Base-by-base conservation (phyloP, 1,284 basidiomycete genomes). In the Austroboletus rostrupii region DNA sequence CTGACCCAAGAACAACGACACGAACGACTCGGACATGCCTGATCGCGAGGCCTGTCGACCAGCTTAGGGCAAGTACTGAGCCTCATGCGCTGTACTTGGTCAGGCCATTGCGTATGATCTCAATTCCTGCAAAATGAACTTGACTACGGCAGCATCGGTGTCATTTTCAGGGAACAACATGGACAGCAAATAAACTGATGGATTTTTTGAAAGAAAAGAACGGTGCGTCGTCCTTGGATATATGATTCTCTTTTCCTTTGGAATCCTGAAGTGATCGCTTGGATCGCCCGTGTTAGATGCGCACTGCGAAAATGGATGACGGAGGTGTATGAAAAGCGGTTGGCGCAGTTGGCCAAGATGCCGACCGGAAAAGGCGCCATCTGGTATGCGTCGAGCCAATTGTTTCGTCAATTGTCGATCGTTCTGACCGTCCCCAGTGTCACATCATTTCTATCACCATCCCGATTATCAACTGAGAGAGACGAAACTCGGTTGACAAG, bases 101-200 rank as follows among this genome's bases (percentile, higher is more conserved):
- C 23, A 26, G 23, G 23, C 4, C 23, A 8, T 26, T 26, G 26
- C 40, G 9, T 73, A 77, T 48, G 78, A 80, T 13, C 73, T 85
- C 59, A 90, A 96, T 72, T 98, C 95, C 71, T 98, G 95, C 70
- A 99, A 99, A 69, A 83, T 93, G 91, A 91, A 7, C 62, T 79
- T 26, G 81, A 78, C 38, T 93, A 97, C 72, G 84, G 80, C 26
- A 95, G 95, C 20, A 94, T 91, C 56, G 92, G 97, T 60, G 90
- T 93, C 43, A 74, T 99, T 42, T 88, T 93, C 82, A 92, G 38
- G 88, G 87, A 3, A 90, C 90, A 5, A 72, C 78, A n/a, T 79
- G 90, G 61, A 94, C 93, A 1, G 81, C 92, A 67, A 95, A 98
- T 40, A 96, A 98, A 61, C 66, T 98, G 45, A 80, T 80, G 57